Conservation (phyloP, 108 stramenopile genomes). For the Cyclotella kingstonii region DNA sequence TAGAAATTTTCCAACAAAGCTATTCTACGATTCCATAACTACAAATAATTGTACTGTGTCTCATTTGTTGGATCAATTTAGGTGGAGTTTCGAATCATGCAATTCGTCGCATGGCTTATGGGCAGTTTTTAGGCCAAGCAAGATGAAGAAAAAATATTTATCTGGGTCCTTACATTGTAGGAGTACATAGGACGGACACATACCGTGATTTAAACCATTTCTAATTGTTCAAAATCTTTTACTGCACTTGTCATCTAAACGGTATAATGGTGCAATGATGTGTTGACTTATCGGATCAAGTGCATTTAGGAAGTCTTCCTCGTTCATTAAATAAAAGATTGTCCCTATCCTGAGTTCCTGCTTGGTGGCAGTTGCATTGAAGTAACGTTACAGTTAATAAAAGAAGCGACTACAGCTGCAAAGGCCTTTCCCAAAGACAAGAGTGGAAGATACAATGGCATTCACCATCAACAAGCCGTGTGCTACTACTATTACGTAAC, state of each 20-base stretch:
- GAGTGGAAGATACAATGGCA: slow-evolving; percentile 84
- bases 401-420: slow-evolving; percentile 87
- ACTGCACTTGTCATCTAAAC: slow-evolving; percentile 42
- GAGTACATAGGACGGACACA: too few relatives aligned
- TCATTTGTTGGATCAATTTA: too few relatives aligned
- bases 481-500: too few relatives aligned
- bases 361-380: slow-evolving; percentile 72
- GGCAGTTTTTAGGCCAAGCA: too few relatives aligned
- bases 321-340: slow-evolving; percentile 79
- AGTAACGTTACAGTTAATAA: slow-evolving; percentile 86
- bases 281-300: slow-evolving; percentile 86
- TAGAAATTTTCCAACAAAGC: too few relatives aligned
- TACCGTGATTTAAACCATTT: slow-evolving; percentile 20
- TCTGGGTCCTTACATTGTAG: too few relatives aligned
- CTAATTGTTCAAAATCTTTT: slow-evolving; percentile 42
- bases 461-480: slow-evolving; percentile 56
- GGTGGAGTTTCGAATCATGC: too few relatives aligned
- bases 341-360: slow-evolving; percentile 84
- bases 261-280: slow-evolving; percentile 60
- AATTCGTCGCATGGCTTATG: too few relatives aligned
- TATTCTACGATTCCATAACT: too few relatives aligned
- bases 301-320: slow-evolving; percentile 76
- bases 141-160: too few relatives aligned
- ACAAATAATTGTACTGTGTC: too few relatives aligned
- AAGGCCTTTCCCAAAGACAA: slow-evolving; percentile 86